These are phyloP conservation scores for Tarenaya hassleriana DNA, from an alignment of 345 rosid species.

Conservation along the genomic window DNA sequence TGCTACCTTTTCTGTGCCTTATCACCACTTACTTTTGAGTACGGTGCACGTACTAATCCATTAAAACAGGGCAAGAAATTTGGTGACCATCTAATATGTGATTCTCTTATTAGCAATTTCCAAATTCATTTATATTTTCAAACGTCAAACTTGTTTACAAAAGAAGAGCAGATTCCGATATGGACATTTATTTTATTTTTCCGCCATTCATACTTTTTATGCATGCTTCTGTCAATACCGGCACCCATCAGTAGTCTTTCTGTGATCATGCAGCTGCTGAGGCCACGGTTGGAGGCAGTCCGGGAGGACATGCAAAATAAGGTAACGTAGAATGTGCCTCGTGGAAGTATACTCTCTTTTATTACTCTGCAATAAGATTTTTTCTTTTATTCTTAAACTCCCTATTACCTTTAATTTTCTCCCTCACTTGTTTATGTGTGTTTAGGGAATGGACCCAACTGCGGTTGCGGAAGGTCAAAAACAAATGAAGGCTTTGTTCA, in stretches of 20 bases:
- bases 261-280: conserved; percentile 54
- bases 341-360: background rate
- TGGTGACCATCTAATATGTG: background rate
- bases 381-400: conserved; percentile 3
- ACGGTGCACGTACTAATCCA: conserved; percentile 5
- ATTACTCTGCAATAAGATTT: conserved; percentile 7
- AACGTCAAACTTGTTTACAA: background rate
- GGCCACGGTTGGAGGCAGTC: conserved; percentile 59
- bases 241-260: conserved; percentile 18
- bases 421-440: conserved; percentile 6
- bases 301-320: conserved; percentile 45
- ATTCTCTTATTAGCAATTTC: background rate
- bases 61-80: background rate
- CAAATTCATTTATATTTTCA: background rate
- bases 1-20: background rate
- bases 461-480: conserved; percentile 53
- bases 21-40: background rate
- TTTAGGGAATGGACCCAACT: conserved; percentile 47
- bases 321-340: conserved; percentile 31
- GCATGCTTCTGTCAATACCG: background rate
- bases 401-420: conserved; percentile 2
- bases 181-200: background rate
- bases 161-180: conserved; percentile 7
- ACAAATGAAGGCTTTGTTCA: conserved; percentile 58
- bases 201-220: conserved; percentile 1